A percentile compares a stretch with the other conserved stretches of the same genome.
Conservation (phyloP, 2,329 filamentous ascomycete species). For the Rutstroemia sp. region DNA sequence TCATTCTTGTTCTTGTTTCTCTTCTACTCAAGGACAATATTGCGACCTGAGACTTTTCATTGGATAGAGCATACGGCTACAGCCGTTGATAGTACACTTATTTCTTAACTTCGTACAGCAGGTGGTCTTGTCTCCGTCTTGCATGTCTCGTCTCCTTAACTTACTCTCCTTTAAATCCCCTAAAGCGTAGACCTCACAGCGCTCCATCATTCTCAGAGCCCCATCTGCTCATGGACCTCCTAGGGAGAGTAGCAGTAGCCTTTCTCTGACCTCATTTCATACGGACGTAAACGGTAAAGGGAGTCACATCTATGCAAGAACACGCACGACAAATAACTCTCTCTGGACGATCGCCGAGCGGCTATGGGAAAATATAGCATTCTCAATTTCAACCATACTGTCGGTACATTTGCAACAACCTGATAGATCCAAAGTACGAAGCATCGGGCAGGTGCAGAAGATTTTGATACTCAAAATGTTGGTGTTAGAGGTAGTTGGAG, state of each 20-base stretch:
- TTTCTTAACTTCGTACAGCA: too few species aligned
- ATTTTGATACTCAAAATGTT: background rate
- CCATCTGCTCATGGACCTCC: background rate
- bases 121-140: too few species aligned
- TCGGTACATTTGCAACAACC: background rate
- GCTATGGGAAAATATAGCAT: background rate
- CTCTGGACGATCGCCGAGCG: background rate
- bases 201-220: too few species aligned
- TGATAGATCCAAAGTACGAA: background rate
- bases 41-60: background rate
- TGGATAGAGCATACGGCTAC: background rate
- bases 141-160: too few species aligned
- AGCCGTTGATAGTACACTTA: background rate
- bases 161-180: too few species aligned
- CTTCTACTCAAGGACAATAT: background rate
- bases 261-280: background rate
- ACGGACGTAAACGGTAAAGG: background rate
- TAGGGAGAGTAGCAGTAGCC: too few species aligned
- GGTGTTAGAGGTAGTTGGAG: background rate
- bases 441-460: constrained; percentile 2
- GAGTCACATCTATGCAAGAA: constrained; percentile 1
- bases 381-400: constrained; percentile 1
- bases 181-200: too few species aligned
- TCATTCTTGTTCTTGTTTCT: too few species aligned
- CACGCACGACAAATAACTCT: background rate